These are phyloP conservation scores for Lithospermum erythrorhizon DNA, from an alignment of 257 asterid species.

Conservation along the genomic window DNA sequence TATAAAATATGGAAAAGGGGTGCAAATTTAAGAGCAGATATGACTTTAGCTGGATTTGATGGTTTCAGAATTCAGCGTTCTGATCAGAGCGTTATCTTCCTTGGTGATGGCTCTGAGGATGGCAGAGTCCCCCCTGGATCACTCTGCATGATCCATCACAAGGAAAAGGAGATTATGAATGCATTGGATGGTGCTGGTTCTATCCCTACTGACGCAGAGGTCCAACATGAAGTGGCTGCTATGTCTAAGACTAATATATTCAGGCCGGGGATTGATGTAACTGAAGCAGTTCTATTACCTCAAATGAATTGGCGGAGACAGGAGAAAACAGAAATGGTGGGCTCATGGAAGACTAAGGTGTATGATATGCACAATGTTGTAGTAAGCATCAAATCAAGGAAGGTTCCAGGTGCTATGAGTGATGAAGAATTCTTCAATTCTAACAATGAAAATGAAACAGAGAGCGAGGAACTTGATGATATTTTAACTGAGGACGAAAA, in stretches of 20 bases:
- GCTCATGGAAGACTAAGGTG: slow-evolving; percentile 5
- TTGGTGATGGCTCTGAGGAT: slow-evolving; percentile 10
- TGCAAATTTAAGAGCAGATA: slow-evolving; percentile 11
- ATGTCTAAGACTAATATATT: slow-evolving; percentile 1
- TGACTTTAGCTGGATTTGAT: slow-evolving; percentile 10
- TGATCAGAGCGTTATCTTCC: slow-evolving; percentile 7
- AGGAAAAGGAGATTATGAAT: slow-evolving; percentile 6
- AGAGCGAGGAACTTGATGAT: slow-evolving; percentile 1
- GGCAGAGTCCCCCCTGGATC: slow-evolving; percentile 1
- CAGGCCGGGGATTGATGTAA: slow-evolving; percentile 7
- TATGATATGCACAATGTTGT: slow-evolving; percentile 8
- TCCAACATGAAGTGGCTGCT: not conserved
- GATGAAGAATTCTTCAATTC: not conserved
- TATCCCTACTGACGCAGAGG: slow-evolving; percentile 4
- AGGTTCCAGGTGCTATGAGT: slow-evolving; percentile 4
- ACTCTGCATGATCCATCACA: slow-evolving; percentile 7
- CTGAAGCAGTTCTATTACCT: slow-evolving; percentile 5
- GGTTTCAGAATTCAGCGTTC: slow-evolving; percentile 5
- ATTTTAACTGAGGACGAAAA: slow-evolving; percentile 5
- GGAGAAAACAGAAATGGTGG: slow-evolving; percentile 7
- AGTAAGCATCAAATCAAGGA: slow-evolving; percentile 2
- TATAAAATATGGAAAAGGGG: slow-evolving; percentile 8
- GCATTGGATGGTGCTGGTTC: slow-evolving; percentile 6
- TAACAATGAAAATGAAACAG: slow-evolving; percentile 1
- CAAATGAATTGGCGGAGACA: slow-evolving; percentile 4